These are phyloP conservation scores for Aechmea fasciata DNA, from an alignment of 176 grass and related monocot genomes.

Conservation along the genomic window DNA sequence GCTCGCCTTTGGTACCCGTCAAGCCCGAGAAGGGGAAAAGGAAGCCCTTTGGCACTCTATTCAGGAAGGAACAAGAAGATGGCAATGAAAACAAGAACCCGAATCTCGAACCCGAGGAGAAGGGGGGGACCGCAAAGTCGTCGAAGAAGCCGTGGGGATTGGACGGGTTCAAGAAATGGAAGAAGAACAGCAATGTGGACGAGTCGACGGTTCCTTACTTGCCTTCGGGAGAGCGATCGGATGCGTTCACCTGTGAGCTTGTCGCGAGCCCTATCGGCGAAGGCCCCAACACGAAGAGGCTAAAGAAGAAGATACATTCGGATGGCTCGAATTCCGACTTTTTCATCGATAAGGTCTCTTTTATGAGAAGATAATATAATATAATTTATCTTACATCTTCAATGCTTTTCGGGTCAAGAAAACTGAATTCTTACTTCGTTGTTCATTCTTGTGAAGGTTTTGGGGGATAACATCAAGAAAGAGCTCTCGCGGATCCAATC, in stretches of 20 bases:
- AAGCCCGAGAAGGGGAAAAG: constrained; percentile 50
- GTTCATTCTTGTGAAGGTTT: constrained; percentile 39
- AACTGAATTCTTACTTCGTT: not conserved
- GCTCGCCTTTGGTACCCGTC: constrained; percentile 11
- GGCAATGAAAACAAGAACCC: constrained; percentile 31
- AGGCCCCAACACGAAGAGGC: constrained; percentile 41
- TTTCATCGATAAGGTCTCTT: constrained; percentile 47
- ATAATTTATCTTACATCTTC: not conserved
- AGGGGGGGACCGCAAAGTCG: constrained; percentile 18
- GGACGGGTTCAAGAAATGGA: constrained; percentile 87
- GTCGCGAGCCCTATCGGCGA: constrained; percentile 36
- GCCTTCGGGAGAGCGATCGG: constrained; percentile 12
- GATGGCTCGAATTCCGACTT: constrained; percentile 32
- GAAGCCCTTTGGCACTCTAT: constrained; percentile 34
- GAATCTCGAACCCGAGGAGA: constrained; percentile 28
- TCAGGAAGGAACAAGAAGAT: constrained; percentile 13
- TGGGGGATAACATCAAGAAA: constrained; percentile 74
- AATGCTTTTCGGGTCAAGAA: too few species aligned
- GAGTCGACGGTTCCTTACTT: constrained; percentile 17
- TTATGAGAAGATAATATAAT: too few species aligned
- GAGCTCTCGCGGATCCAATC: constrained; percentile 85
- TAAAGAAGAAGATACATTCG: constrained; percentile 38
- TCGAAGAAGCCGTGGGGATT: constrained; percentile 65
- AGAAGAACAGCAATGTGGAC: constrained; percentile 34
- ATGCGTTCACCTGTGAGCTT: constrained; percentile 13